Base-by-base conservation (phyloP, 805 yeast genomes). In the Cyberlindnera sargentensis region DNA sequence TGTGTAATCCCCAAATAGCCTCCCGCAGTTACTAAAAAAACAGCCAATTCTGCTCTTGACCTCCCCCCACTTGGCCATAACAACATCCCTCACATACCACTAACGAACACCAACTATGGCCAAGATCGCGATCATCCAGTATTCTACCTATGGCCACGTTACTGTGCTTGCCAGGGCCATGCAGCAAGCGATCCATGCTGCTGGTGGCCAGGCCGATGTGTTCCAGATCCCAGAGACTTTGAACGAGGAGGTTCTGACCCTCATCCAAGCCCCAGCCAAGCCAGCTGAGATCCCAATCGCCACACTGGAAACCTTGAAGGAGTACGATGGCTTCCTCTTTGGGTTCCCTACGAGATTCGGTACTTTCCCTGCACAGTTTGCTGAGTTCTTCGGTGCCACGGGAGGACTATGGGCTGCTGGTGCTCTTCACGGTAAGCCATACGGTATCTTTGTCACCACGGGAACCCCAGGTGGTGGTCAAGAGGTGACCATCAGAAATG, bases 261-360 rank as follows among this genome's bases (percentile, higher is more conserved):
- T 61, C 45, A 67, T 86, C 69, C 75, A 78, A 52, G 88, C 90
- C 31, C 79, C 86, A 36, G 70, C 76, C 43, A 78, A 79, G 61
- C 79, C 83, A 46, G 65, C 82, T 46, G 67, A 72, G 44, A 68
- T 69, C 49, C 90, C 93, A 52, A 67, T 76, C 56, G 86, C 86
- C 41, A 71, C 84, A 11, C 55, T 64, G 8, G 83, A 76, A 23
- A 73, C 78, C 20, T 70, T 88, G 52, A 60, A 66, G 4, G 67
- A 72, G 50, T 84, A 81, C 70, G 95, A 89, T 60, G 95, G 90
- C 38, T 78, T 83, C 68, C 52, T 89, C 51, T 84, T 88, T 55
- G 96, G 96, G 60, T 63, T 84, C 54, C 95, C 95, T 57, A 84
- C 95, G 44, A 79, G 95, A 67, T 88, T 68, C 61, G 96, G 96